phyloP scores from a whole-genome alignment of 2,329 filamentous ascomycete species.

The Neonectria punicea region DNA sequence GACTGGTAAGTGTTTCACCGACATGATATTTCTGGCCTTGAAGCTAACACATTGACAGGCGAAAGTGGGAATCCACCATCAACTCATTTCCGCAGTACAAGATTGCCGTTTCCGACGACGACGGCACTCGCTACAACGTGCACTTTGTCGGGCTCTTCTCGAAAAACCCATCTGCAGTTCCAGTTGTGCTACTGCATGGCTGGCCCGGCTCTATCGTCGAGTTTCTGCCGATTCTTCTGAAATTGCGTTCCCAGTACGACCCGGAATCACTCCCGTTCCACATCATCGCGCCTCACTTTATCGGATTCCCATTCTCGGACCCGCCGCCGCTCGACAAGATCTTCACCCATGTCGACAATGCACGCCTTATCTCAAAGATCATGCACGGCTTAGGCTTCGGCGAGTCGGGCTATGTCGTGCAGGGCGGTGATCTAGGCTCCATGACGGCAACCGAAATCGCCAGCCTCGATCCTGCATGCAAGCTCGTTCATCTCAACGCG shows the following conservation, averaged over 20 bases:
- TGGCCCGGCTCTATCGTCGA: constrained; percentile 34
- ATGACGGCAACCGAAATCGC: constrained; percentile 23
- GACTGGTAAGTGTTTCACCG: constrained; percentile 8
- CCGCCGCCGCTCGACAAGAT: constrained; percentile 7
- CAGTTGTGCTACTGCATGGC: constrained; percentile 26
- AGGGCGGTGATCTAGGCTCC: constrained; percentile 30
- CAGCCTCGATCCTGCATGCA: constrained; percentile 12
- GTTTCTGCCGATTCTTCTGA: constrained; percentile 25
- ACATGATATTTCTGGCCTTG: neutral
- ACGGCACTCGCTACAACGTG: constrained; percentile 15
- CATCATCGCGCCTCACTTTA: constrained; percentile 10
- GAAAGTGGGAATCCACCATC: constrained; percentile 29
- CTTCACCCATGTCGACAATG: constrained; percentile 11
- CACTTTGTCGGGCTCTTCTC: constrained; percentile 31
- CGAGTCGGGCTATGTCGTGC: constrained; percentile 20
- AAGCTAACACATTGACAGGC: neutral
- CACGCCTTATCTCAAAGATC: constrained; percentile 9
- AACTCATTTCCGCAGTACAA: constrained; percentile 32
- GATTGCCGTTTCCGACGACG: constrained; percentile 20
- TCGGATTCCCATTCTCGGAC: constrained; percentile 14
- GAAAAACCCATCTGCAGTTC: neutral
- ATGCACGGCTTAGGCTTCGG: constrained; percentile 14
- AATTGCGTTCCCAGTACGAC: constrained; percentile 1
- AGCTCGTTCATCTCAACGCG: constrained; percentile 13
- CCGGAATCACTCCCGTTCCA: constrained; percentile 16